These are phyloP conservation scores for Gossypium herbaceum DNA, from an alignment of 345 rosid species.

Conservation along the genomic window DNA sequence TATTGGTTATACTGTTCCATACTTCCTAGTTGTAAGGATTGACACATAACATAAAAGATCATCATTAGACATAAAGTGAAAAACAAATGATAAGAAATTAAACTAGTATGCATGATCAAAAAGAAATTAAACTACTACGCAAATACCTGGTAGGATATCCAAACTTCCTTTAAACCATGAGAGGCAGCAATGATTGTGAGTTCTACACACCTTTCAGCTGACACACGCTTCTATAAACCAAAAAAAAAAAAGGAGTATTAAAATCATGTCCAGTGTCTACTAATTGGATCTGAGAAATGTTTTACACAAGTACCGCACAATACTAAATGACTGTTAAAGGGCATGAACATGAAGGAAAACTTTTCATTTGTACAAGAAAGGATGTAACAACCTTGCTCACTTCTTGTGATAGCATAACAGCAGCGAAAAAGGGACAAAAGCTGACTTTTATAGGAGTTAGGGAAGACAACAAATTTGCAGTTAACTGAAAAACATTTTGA, in stretches of 20 bases:
- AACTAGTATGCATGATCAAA: background rate
- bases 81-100: background rate
- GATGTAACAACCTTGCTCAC: background rate
- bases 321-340: background rate
- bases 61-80: background rate
- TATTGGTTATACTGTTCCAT: background rate
- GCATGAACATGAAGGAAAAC: background rate
- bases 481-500: background rate
- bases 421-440: background rate
- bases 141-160: conserved; percentile 90
- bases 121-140: background rate
- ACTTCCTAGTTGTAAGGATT: background rate
- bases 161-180: conserved; percentile 84
- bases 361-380: background rate
- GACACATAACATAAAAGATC: background rate
- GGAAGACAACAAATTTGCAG: background rate
- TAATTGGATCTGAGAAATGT: background rate
- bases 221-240: conserved; percentile 57
- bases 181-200: conserved; percentile 75
- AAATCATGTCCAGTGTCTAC: background rate
- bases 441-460: background rate
- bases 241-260: conserved; percentile 16
- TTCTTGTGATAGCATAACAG: background rate
- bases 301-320: background rate
- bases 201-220: conserved; percentile 84